phyloP scores from a whole-genome alignment of 192 early-diverging fungal genomes.

The Backusella morwellensis region DNA sequence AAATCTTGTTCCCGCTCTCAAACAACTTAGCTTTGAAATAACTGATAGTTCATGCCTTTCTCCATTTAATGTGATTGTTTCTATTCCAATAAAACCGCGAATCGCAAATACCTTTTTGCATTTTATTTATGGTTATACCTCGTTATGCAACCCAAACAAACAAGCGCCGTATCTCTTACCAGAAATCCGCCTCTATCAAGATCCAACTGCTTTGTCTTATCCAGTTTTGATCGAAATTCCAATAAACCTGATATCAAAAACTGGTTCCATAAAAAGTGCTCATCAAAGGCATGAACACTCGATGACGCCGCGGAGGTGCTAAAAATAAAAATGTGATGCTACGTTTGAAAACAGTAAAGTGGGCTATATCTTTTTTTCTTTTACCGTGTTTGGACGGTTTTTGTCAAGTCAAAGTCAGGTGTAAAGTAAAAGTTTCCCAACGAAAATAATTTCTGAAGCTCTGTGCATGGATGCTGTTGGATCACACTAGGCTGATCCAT shows the following conservation, averaged over 20 bases:
- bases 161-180: constrained; percentile 29
- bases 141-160: not conserved
- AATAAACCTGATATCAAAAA: constrained; percentile 79
- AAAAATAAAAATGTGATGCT: constrained; percentile 7
- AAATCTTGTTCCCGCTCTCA: constrained; percentile 85
- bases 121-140: too few relatives aligned
- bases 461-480: constrained; percentile 71
- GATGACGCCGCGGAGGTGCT: constrained; percentile 45
- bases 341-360: not conserved
- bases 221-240: constrained; percentile 76
- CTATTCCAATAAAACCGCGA: constrained; percentile 73
- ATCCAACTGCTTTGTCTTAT: constrained; percentile 52
- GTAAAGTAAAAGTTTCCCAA: constrained; percentile 94
- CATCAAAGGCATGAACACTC: constrained; percentile 57
- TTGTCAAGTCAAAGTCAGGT: constrained; percentile 84
- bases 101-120: constrained; percentile 57
- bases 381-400: constrained; percentile 68
- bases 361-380: constrained; percentile 26
- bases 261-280: constrained; percentile 90
- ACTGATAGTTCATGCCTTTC: constrained; percentile 52
- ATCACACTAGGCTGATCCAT: constrained; percentile 30
- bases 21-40: constrained; percentile 77
- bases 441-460: constrained; percentile 77
- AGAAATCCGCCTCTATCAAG: constrained; percentile 78
- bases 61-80: constrained; percentile 30